Evolutionary conservation across 1,139 yeast genomes (phyloP), one percentile per base, ranked within the genome.

Genomic region (Zygosaccharomyces pseudobailii): DNA sequence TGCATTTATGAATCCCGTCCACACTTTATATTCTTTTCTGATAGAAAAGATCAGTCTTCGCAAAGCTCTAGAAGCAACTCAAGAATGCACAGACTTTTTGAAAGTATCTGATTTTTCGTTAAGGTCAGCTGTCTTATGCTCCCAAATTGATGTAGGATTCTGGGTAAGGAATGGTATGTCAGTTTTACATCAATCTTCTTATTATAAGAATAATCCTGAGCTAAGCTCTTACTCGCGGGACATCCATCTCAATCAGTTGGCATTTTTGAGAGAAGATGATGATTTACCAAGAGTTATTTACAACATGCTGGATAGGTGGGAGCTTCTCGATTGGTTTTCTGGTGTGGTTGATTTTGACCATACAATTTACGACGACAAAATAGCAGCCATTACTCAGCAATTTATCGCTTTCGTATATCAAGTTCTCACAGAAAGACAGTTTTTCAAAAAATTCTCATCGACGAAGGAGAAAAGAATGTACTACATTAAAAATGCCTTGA

Each of bases 161-260:
- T 82, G 87, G 87, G 75, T 82, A 3, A 72, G 87, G 63, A 82
- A 82, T 56, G 87, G 87, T n/a, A 57, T 70, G 41, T 69, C 78
- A 5, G 76, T 75, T 2, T 65, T 79, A 3, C 71, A 75, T 41
- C 82, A 79, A 55, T 77, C 71, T 2, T 55, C 64, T 3, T 59
- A 65, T 6, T 71, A 71, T 45, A 66, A 60, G 47, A 65, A 62
- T n/a, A 64, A 65, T 36, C 64, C 65, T 3, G 63, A 61, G 32
- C 44, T 62, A 28, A 60, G 63, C 31, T 63, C 68, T 8, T 54
- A 72, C 69, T 69, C 69, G 57, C 59, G 81, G 66, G 88, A 83
- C 57, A 63, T 84, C 23, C 83, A 79, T 56, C 58, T 84, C 43
- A 72, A 72, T 51, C 92, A 85, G 61, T 49, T 82, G 10, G 73